Evolutionary conservation across 306 rosid species (phyloP).

Genomic region (Quercus wislizeni): DNA sequence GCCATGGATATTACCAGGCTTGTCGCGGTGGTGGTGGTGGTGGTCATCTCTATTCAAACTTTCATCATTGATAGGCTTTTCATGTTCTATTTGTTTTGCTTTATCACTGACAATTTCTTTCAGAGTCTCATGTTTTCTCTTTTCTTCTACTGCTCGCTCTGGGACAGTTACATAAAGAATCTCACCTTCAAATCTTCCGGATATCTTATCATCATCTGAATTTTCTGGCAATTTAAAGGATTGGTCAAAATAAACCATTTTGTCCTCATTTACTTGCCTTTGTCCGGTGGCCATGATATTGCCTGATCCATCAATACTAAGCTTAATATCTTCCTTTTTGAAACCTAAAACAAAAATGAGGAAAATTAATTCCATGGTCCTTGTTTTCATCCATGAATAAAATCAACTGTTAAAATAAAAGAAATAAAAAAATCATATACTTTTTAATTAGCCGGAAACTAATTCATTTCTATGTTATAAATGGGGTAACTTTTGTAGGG

Average conservation of each 20-base stretch:
- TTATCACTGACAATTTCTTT: conserved; percentile 12
- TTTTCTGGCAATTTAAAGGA: conserved; percentile 37
- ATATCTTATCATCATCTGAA: conserved; percentile 40
- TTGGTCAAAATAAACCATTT: conserved; percentile 36
- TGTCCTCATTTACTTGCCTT: conserved; percentile 38
- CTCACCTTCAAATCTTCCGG: conserved; percentile 50
- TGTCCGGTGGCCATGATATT: conserved; percentile 43
- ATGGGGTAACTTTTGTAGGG: neutral
- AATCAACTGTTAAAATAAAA: neutral
- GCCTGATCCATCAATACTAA: conserved; percentile 38
- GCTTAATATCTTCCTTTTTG: conserved; percentile 53
- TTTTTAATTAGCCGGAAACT: neutral
- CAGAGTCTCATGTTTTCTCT: conserved; percentile 23
- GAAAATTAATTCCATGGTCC: neutral
- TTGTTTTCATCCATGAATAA: neutral
- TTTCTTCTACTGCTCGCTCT: conserved; percentile 24
- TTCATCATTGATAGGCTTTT: neutral
- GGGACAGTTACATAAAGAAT: conserved; percentile 60
- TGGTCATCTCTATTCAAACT: neutral
- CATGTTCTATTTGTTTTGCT: conserved; percentile 19
- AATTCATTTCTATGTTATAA: neutral
- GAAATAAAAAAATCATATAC: neutral
- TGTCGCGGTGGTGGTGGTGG: conserved; percentile 1
- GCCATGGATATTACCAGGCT: neutral
- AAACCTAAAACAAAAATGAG: conserved; percentile 39